These are phyloP conservation scores for Halophytophthora batemanensis DNA, from an alignment of 352 stramenopile species.

Conservation along the genomic window DNA sequence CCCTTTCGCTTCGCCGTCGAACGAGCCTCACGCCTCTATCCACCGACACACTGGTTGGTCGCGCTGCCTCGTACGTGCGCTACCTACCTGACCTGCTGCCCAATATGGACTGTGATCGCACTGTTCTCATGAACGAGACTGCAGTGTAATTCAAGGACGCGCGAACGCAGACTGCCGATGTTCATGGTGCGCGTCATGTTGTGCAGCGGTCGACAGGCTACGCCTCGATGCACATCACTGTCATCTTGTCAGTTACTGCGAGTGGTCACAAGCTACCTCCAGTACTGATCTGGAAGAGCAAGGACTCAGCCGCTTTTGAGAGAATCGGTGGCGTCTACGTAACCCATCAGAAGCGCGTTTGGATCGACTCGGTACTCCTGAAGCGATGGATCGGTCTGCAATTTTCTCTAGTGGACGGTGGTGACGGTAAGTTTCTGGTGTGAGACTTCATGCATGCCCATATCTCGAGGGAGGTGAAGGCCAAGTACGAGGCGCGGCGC, in stretches of 20 bases:
- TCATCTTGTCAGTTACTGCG: slow-evolving; percentile 4
- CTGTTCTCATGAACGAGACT: slow-evolving; percentile 23
- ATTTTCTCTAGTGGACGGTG: slow-evolving; percentile 1
- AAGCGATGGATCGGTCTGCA: slow-evolving; percentile 5
- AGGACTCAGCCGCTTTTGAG: slow-evolving; percentile 7
- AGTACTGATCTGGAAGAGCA: slow-evolving; percentile 12
- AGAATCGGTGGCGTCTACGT: slow-evolving; percentile 2
- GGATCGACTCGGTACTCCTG: slow-evolving; percentile 1
- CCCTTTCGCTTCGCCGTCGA: slow-evolving; percentile 17
- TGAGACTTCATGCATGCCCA: slow-evolving; percentile 7
- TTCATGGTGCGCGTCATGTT: too few relatives aligned
- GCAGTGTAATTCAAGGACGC: slow-evolving; percentile 29
- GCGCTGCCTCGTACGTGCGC: slow-evolving; percentile 9
- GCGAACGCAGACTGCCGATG: slow-evolving; percentile 11
- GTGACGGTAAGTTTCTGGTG: slow-evolving; percentile 5
- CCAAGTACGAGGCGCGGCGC: slow-evolving; percentile 2
- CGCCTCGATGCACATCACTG: slow-evolving; percentile 23
- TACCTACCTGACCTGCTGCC: slow-evolving; percentile 4
- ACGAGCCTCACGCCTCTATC: slow-evolving; percentile 20
- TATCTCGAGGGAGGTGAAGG: slow-evolving; percentile 6
- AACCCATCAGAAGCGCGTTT: slow-evolving; percentile 1
- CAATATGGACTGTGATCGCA: slow-evolving; percentile 11
- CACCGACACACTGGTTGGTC: slow-evolving; percentile 11
- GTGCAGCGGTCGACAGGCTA: too few relatives aligned
- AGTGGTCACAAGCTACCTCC: slow-evolving; percentile 2